Conservation (phyloP, 1,139 yeast genomes). For the Kluyveromyces sp. region DNA sequence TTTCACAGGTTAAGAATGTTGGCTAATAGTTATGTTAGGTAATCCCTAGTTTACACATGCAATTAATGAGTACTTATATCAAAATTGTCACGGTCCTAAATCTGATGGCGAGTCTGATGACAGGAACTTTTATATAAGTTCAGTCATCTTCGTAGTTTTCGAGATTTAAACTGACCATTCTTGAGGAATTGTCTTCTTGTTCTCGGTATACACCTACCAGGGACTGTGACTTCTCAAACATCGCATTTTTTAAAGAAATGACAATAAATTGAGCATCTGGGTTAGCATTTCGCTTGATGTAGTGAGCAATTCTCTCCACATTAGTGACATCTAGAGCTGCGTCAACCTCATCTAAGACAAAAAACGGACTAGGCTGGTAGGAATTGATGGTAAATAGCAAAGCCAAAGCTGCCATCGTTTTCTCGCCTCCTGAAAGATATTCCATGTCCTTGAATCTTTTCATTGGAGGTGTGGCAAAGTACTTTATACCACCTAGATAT, state of each 20-base stretch:
- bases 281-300: constrained; percentile 70
- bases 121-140: too few relatives aligned
- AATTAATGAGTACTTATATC: not conserved
- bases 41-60: constrained; percentile 1
- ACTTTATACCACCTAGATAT: constrained; percentile 71
- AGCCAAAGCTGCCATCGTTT: constrained; percentile 93
- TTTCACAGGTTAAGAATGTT: not conserved
- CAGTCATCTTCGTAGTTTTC: constrained; percentile 45
- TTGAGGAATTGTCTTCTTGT: constrained; percentile 68
- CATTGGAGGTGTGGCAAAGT: constrained; percentile 96
- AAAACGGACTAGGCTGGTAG: constrained; percentile 89
- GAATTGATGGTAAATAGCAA: constrained; percentile 86
- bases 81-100: not conserved
- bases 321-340: constrained; percentile 93
- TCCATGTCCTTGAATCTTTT: constrained; percentile 93
- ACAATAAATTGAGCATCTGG: constrained; percentile 87
- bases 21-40: not conserved
- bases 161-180: constrained; percentile 68
- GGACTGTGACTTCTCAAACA: constrained; percentile 85
- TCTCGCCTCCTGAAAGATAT: constrained; percentile 91
- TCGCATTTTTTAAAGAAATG: constrained; percentile 78
- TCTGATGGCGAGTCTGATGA: too few relatives aligned
- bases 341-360: constrained; percentile 93
- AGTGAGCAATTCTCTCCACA: constrained; percentile 77
- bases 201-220: constrained; percentile 91